A percentile compares a stretch with the other conserved stretches of the same genome.
Evolutionary conservation across 441 rosid species (phyloP).

Genomic region (Biscutella laevigata): DNA sequence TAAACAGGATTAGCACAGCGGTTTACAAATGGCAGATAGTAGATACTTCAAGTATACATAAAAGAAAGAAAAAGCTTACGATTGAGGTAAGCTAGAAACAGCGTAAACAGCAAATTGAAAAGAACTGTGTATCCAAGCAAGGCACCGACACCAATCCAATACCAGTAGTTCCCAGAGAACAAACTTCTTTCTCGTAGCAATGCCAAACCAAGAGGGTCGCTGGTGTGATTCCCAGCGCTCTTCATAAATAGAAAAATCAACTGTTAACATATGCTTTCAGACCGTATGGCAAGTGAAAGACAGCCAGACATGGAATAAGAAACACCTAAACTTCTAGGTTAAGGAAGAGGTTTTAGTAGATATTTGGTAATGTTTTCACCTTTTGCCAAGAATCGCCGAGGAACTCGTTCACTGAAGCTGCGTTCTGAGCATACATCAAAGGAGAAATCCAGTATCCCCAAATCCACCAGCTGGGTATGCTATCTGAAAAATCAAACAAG

Average conservation of each 20-base stretch:
- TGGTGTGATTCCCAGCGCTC: constrained; percentile 46
- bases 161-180: constrained; percentile 82
- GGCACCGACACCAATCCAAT: constrained; percentile 93
- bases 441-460: constrained; percentile 99
- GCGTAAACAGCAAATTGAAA: constrained; percentile 60
- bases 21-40: constrained; percentile 1
- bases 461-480: constrained; percentile 87
- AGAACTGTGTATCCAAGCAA: constrained; percentile 77
- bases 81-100: constrained; percentile 63
- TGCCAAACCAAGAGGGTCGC: constrained; percentile 55
- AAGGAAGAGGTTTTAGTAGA: background rate
- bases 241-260: constrained; percentile 24
- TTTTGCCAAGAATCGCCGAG: constrained; percentile 85
- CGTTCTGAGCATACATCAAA: constrained; percentile 90
- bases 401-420: constrained; percentile 91
- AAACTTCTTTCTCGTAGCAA: constrained; percentile 59
- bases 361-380: constrained; percentile 34
- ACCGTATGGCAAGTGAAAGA: background rate
- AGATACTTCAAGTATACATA: background rate
- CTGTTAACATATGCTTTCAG: constrained; percentile 3
- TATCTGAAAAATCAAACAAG: constrained; percentile 41
- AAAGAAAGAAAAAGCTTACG: constrained; percentile 48
- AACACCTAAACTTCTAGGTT: background rate
- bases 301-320: background rate
- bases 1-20: constrained; percentile 14